Evolutionary conservation across 2,329 filamentous ascomycete genomes (phyloP), one percentile per base, ranked within the genome.

Genomic region (Aspergillus carbonarius): DNA sequence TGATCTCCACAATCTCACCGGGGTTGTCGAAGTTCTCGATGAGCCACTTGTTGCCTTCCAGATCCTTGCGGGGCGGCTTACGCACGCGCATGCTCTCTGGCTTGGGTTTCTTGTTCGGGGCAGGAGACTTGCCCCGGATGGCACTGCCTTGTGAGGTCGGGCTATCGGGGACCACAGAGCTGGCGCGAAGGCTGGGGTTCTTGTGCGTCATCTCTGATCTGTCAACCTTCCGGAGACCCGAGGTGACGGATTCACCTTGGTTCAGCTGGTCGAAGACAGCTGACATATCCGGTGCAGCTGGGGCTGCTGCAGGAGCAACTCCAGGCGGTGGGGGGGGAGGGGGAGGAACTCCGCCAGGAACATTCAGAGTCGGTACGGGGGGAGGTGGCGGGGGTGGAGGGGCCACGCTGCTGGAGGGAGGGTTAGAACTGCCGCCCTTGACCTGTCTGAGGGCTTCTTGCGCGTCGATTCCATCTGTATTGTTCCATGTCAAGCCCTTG

Each of bases 181-280:
- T 81, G 23, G 90, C 85, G 62, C 95, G 88, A 58, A 99, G 82
- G 9, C 88, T 86, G 13, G 95, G 95, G 77, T 99, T 99, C 82
- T 98, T 98, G 79, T 99, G 95, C 60, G 95, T 99, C 93, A 97
- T 97, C 76, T 98, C 84, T 55, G 90, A 95, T 72, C 88, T 89
- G 78, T 97, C 93, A 51, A 99, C 95, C 81, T 97, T 99, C 66
- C 90, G 89, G 35, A 99, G 83, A 32, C 90, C 88, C 65, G 91
- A 87, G 4, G 95, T 99, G 60, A 99, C 91, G n/a, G 85, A 83
- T 60, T 91, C 87, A 58, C 95, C 95, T 73, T 89, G 88, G 78
- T 98, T 98, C 54, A 99, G 81, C 65, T 97, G 90, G 40, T 88
- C 89, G 74, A 99, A 99, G 2, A 99, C 92, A 23, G 93, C 92